Conservation (phyloP, 805 yeast species). For the Nakazawaea peltata region DNA sequence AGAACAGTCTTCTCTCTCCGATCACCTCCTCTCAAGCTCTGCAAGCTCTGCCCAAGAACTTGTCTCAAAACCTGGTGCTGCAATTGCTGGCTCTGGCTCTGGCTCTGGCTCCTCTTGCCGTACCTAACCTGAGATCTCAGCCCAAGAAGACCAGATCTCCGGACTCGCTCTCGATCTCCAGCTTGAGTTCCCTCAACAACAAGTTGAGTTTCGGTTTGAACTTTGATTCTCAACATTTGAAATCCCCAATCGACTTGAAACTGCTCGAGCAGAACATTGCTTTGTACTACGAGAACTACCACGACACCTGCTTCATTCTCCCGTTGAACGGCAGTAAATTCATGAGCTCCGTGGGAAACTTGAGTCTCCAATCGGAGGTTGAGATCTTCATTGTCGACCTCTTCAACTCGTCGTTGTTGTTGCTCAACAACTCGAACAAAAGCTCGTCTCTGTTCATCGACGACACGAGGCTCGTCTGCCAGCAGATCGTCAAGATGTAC, state of each 20-base stretch:
- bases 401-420: slow-evolving; percentile 31
- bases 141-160: slow-evolving; percentile 5
- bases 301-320: slow-evolving; percentile 36
- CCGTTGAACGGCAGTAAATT: slow-evolving; percentile 26
- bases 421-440: slow-evolving; percentile 22
- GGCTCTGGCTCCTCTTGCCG: neutral
- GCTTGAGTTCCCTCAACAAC: slow-evolving; percentile 15
- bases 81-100: neutral
- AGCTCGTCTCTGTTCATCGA: slow-evolving; percentile 18
- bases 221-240: slow-evolving; percentile 12
- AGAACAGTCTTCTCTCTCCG: neutral
- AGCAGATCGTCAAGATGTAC: slow-evolving; percentile 26
- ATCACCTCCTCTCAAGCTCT: neutral
- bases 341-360: slow-evolving; percentile 16
- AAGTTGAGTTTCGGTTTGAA: slow-evolving; percentile 11
- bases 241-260: slow-evolving; percentile 15
- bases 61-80: too few species aligned
- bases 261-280: slow-evolving; percentile 26
- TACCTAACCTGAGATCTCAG: too few species aligned
- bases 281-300: slow-evolving; percentile 35
- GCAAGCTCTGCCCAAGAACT: too few species aligned
- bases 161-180: slow-evolving; percentile 12
- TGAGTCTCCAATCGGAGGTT: slow-evolving; percentile 21
- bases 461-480: slow-evolving; percentile 27
- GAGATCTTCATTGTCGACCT: slow-evolving; percentile 27